A percentile compares a stretch with the other conserved stretches of the same genome.
These are phyloP conservation scores for Byssoonygena ceratinophila DNA, from an alignment of 2,329 filamentous ascomycete genomes.

Conservation along the genomic window DNA sequence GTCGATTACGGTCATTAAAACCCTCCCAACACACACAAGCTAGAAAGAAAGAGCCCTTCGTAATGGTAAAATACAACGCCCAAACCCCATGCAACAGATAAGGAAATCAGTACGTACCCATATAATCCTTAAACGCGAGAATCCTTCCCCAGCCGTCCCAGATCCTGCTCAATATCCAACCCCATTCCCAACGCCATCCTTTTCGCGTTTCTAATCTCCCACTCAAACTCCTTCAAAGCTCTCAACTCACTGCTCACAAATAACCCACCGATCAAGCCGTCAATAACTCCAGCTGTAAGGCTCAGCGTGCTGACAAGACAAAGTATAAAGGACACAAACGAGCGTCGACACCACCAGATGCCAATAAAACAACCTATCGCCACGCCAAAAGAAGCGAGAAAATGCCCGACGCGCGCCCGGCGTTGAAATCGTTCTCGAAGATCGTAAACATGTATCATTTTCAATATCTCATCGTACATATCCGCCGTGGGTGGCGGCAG, in stretches of 20 bases:
- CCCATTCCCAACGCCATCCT: constrained; percentile 18
- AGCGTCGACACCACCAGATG: constrained; percentile 72
- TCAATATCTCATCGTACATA: constrained; percentile 62
- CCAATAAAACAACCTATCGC: constrained; percentile 66
- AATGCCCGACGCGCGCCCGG: constrained; percentile 62
- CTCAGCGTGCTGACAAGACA: constrained; percentile 69
- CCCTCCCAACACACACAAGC: too few relatives aligned
- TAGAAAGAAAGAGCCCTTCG: too few relatives aligned
- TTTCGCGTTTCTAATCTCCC: constrained; percentile 69
- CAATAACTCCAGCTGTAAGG: constrained; percentile 63
- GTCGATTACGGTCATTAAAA: too few relatives aligned
- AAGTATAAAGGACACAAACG: constrained; percentile 69
- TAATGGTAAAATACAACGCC: background rate
- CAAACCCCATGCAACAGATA: background rate
- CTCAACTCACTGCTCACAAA: constrained; percentile 80
- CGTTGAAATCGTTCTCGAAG: constrained; percentile 62
- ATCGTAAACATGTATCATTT: constrained; percentile 58
- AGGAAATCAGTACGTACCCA: background rate
- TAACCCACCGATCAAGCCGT: constrained; percentile 74
- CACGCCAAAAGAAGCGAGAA: constrained; percentile 54
- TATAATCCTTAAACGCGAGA: background rate
- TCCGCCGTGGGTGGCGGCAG: constrained; percentile 19
- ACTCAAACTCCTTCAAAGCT: constrained; percentile 80
- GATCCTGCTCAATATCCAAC: constrained; percentile 18
- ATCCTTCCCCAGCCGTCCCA: constrained; percentile 5